phyloP scores from a whole-genome alignment of 192 early-diverging fungal species.

The Podila horticola region DNA sequence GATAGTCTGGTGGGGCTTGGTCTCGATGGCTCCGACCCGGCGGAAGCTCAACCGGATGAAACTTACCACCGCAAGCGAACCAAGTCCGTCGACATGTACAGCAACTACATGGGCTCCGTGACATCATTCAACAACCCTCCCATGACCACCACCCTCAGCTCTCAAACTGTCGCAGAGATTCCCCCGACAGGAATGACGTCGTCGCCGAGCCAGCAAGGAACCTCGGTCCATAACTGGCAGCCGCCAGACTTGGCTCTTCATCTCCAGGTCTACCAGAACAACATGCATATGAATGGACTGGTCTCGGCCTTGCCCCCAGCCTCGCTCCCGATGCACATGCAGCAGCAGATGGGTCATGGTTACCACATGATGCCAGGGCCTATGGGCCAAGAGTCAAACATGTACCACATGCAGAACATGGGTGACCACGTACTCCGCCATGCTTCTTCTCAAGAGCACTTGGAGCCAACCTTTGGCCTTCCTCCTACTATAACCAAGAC shows the following conservation, averaged over 20 bases:
- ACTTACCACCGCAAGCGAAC: slow-evolving; percentile 47
- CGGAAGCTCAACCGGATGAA: slow-evolving; percentile 19
- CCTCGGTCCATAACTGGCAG: slow-evolving; percentile 48
- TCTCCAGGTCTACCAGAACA: slow-evolving; percentile 42
- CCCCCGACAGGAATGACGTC: slow-evolving; percentile 5
- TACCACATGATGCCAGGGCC: slow-evolving; percentile 15
- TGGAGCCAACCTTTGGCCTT: slow-evolving; percentile 26
- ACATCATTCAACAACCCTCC: slow-evolving; percentile 13
- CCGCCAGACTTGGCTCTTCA: slow-evolving; percentile 50
- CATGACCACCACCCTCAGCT: slow-evolving; percentile 4
- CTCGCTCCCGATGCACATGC: slow-evolving; percentile 38
- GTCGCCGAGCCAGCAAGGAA: slow-evolving; percentile 17
- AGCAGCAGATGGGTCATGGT: slow-evolving; percentile 18
- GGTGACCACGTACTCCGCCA: slow-evolving; percentile 31
- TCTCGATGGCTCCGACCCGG: slow-evolving; percentile 8
- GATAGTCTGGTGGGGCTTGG: slow-evolving; percentile 34
- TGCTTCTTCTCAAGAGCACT: slow-evolving; percentile 32
- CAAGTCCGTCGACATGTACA: slow-evolving; percentile 52
- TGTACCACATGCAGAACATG: slow-evolving; percentile 29
- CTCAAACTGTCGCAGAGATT: not conserved
- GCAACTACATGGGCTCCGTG: slow-evolving; percentile 21
- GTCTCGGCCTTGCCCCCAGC: slow-evolving; percentile 28
- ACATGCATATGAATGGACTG: slow-evolving; percentile 30
- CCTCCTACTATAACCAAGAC: slow-evolving; percentile 10
- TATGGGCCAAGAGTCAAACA: slow-evolving; percentile 12